Percentiles rank a stretch among this genome's conserved stretches.
Evolutionary conservation across 176 grass and related monocot species (phyloP).

Genomic region (Secale cereale): DNA sequence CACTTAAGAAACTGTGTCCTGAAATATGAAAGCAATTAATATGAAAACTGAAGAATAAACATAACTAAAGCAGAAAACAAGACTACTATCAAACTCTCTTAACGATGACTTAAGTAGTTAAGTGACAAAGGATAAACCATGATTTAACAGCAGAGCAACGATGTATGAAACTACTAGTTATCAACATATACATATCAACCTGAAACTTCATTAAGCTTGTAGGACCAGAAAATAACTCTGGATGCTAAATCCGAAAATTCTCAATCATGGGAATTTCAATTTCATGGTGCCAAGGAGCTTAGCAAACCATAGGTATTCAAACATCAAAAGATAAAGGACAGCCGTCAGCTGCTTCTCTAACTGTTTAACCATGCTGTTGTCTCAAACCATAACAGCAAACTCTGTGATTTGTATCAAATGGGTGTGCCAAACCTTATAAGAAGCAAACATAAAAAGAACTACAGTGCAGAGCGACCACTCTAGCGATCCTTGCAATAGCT

Average conservation of each 20-base stretch:
- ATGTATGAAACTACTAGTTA: not conserved
- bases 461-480: not conserved
- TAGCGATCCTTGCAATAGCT: not conserved
- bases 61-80: not conserved
- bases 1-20: slow-evolving; percentile 14
- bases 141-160: not conserved
- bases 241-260: not conserved
- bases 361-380: not conserved
- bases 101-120: not conserved
- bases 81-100: not conserved
- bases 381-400: not conserved
- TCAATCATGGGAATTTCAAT: not conserved
- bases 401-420: not conserved
- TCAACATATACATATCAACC: not conserved
- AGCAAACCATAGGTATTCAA: not conserved
- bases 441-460: not conserved
- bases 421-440: not conserved
- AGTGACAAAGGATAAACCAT: not conserved
- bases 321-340: not conserved
- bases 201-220: not conserved
- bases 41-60: not conserved
- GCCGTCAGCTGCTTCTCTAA: not conserved
- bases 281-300: not conserved
- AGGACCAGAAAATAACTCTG: not conserved
- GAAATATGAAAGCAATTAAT: slow-evolving; percentile 9